A percentile compares a stretch with the other conserved stretches of the same genome.
Evolutionary conservation across 768 basidiomycete genomes (phyloP).

Genomic region (Rhizopogon sp.): DNA sequence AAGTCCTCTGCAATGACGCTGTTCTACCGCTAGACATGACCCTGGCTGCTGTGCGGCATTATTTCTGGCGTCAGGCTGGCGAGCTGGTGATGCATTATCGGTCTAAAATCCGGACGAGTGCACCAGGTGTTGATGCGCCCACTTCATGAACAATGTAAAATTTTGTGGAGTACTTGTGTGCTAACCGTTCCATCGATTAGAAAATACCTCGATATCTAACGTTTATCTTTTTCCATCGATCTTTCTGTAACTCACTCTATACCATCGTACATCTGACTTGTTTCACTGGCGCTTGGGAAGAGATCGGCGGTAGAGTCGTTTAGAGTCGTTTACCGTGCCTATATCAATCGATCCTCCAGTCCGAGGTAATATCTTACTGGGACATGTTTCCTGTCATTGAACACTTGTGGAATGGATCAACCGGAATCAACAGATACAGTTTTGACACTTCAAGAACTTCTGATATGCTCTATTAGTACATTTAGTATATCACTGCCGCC

Average conservation of each 20-base stretch:
- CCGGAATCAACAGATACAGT: no score
- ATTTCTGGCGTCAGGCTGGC: slow-evolving; percentile 72
- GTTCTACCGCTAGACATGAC: slow-evolving; percentile 84
- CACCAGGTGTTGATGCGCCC: slow-evolving; percentile 3
- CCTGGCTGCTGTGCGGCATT: slow-evolving; percentile 86
- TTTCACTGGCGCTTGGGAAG: no score
- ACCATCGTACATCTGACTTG: not conserved
- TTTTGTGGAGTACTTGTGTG: not conserved
- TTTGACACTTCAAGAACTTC: no score
- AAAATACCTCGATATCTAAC: not conserved
- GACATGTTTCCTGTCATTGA: no score
- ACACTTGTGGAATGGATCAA: no score
- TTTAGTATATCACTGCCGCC: no score
- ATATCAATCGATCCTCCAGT: no score
- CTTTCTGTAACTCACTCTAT: not conserved
- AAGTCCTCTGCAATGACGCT: slow-evolving; percentile 86
- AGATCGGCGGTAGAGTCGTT: no score
- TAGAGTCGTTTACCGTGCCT: no score
- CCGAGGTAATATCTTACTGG: no score
- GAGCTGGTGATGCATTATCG: slow-evolving; percentile 81
- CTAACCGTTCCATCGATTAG: not conserved
- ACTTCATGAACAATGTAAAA: not conserved
- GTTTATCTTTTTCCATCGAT: not conserved
- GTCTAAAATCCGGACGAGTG: slow-evolving; percentile 25
- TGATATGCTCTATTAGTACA: no score